These are phyloP conservation scores for Kentomonas sorsogonicus DNA, from an alignment of 208 protist species.

Conservation along the genomic window DNA sequence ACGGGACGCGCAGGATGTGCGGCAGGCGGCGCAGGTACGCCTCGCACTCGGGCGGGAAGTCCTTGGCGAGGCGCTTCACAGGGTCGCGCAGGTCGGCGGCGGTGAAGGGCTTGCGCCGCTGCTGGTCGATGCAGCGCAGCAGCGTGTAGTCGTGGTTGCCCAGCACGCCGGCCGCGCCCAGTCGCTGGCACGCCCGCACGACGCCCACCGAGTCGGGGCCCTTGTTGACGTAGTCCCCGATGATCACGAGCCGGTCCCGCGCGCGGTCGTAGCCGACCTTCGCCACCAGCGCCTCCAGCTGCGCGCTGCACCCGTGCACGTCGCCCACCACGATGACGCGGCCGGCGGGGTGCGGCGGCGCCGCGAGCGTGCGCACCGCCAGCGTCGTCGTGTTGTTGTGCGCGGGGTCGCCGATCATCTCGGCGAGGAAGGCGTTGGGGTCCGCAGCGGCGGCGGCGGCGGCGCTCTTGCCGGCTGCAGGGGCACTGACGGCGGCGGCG, in stretches of 20 bases:
- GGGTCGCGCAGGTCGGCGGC: constrained; percentile 60
- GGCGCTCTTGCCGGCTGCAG: constrained; percentile 2
- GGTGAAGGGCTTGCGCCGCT: constrained; percentile 38
- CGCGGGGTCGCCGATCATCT: constrained; percentile 11
- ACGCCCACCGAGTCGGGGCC: constrained; percentile 79
- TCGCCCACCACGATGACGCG: constrained; percentile 87
- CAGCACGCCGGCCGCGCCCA: constrained; percentile 74
- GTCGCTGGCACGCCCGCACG: constrained; percentile 49
- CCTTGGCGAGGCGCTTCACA: constrained; percentile 67
- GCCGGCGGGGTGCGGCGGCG: constrained; percentile 26
- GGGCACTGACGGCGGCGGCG: constrained; percentile 2
- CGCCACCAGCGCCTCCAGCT: constrained; percentile 69
- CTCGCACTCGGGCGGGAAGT: constrained; percentile 67
- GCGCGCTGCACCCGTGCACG: constrained; percentile 83
- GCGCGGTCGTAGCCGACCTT: constrained; percentile 75
- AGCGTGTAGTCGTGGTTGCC: constrained; percentile 90
- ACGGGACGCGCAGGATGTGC: constrained; percentile 78
- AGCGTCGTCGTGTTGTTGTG: constrained; percentile 68
- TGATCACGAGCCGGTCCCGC: constrained; percentile 73
- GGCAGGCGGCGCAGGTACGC: constrained; percentile 76
- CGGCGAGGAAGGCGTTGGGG: constrained; percentile 23
- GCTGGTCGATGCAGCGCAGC: constrained; percentile 46
- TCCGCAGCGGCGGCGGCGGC: background rate
- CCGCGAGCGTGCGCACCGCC: constrained; percentile 58
- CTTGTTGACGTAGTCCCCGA: constrained; percentile 89